Conservation (phyloP, 148 eudicot genomes). For the Selenicereus undatus region DNA sequence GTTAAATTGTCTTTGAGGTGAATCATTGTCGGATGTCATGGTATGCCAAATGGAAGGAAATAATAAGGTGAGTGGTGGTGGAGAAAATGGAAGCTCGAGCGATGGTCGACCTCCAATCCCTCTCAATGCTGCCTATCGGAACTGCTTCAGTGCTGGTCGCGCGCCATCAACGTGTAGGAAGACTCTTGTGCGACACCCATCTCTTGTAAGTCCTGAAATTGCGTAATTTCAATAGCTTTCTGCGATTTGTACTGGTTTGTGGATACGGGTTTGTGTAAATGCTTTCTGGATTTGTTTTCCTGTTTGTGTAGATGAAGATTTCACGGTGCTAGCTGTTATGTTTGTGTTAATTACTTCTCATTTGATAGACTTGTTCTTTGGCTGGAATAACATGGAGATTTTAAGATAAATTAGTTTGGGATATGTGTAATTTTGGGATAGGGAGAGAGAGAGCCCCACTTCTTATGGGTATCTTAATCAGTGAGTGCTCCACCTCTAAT, state of each 20-base stretch:
- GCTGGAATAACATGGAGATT: background rate
- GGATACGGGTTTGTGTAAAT: background rate
- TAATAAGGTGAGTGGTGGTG: conserved; percentile 35
- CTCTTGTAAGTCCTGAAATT: conserved; percentile 44
- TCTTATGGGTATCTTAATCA: background rate
- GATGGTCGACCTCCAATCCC: conserved; percentile 69
- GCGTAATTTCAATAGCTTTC: background rate
- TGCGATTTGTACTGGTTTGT: background rate
- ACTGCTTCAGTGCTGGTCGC: conserved; percentile 31
- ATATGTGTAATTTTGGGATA: background rate
- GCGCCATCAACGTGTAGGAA: conserved; percentile 31
- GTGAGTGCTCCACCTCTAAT: background rate
- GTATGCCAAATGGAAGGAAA: conserved; percentile 60
- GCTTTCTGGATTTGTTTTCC: background rate
- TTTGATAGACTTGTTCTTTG: background rate
- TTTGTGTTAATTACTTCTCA: background rate
- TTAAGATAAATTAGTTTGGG: background rate
- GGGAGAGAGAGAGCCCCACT: background rate
- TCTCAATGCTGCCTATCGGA: conserved; percentile 36
- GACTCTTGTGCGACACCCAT: conserved; percentile 65
- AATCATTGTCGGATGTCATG: conserved; percentile 23
- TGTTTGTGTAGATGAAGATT: background rate
- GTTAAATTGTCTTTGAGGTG: background rate
- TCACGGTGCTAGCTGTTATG: background rate
- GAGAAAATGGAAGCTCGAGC: conserved; percentile 41